Evolutionary conservation across 345 rosid species (phyloP), one percentile per base, ranked within the genome.

Genomic region (Brassica rapa): DNA sequence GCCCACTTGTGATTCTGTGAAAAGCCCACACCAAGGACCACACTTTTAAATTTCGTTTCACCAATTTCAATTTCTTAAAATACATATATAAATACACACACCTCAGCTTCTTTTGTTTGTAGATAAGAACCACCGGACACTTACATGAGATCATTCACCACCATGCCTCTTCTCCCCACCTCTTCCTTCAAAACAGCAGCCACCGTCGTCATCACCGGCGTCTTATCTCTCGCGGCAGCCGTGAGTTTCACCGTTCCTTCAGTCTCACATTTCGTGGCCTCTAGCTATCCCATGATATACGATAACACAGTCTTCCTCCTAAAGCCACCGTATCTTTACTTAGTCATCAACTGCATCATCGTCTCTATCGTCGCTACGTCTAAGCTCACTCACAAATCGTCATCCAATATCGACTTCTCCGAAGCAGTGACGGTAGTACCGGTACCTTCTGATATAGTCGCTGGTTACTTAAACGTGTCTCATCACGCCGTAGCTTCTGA

Each of bases 311-410:
- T 82, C 9, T 81, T 85, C 5, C 89, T 91, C 77, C 83, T 92
- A 7, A 79, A 84, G 60, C 99, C 96, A 0, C 97, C 94, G 9
- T 95, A 84, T 81, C 88, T 95, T 61, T 95, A 93, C 85, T 64
- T 95, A 51, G 72, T 93, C 72, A 62, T 95, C 81, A 93, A 95
- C 83, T 82, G 76, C 57, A 95, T 95, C 79, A 91, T 95, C 86
- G 82, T 95, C 82, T 84, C 89, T 62, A 91, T 95, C 61, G 82
- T 87, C 53, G 97, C 97, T 41, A 89, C 99, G 25, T 89, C 98
- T 66, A 92, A 83, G 81, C 85, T 91, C 59, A 89, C 86, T 4
- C 27, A 9, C 3, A 67, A 67, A 51, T 8, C 77, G 3, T 21
- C 41, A 60, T 4, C 63, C 33, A 62, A n/a, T n/a, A n/a, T 32